phyloP scores from a whole-genome alignment of 2,329 filamentous ascomycete genomes.

The Trichoderma arundinaceum region DNA sequence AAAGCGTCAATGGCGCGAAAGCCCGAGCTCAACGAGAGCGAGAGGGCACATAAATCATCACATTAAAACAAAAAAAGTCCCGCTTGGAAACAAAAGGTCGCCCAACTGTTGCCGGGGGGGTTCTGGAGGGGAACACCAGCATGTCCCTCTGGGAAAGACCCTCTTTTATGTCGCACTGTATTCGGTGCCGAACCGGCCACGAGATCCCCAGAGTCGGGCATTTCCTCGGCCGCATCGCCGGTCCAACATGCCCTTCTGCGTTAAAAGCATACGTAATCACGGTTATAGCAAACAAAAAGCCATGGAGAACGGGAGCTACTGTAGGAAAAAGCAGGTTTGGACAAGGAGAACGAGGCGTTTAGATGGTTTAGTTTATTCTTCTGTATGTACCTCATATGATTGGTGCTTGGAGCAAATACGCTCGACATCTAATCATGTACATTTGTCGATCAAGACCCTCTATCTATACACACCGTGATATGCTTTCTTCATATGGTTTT shows the following conservation, averaged over 20 bases:
- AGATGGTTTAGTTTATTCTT: neutral
- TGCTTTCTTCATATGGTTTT: slow-evolving; percentile 9
- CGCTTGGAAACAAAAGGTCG: too few species aligned
- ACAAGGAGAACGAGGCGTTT: neutral
- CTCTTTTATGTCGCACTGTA: slow-evolving; percentile 26
- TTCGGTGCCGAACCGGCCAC: slow-evolving; percentile 28
- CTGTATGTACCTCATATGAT: neutral
- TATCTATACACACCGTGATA: slow-evolving; percentile 17
- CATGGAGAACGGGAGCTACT: neutral
- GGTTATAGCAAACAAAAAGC: too few species aligned
- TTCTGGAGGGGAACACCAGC: neutral
- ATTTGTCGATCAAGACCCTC: neutral
- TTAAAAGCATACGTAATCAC: slow-evolving; percentile 26
- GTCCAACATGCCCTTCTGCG: slow-evolving; percentile 12
- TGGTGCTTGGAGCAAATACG: neutral
- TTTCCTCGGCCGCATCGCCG: slow-evolving; percentile 12
- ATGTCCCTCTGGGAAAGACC: neutral
- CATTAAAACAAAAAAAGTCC: neutral
- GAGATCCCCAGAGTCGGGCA: neutral
- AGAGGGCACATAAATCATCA: neutral
- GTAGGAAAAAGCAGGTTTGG: neutral
- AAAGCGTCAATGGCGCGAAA: too few species aligned
- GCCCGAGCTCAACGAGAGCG: too few species aligned
- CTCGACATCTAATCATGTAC: slow-evolving; percentile 13
- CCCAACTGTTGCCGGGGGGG: neutral